Evolutionary conservation across 2,329 filamentous ascomycete genomes (phyloP), one percentile per base, ranked within the genome.

Genomic region (Ascocoryne sarcoides): DNA sequence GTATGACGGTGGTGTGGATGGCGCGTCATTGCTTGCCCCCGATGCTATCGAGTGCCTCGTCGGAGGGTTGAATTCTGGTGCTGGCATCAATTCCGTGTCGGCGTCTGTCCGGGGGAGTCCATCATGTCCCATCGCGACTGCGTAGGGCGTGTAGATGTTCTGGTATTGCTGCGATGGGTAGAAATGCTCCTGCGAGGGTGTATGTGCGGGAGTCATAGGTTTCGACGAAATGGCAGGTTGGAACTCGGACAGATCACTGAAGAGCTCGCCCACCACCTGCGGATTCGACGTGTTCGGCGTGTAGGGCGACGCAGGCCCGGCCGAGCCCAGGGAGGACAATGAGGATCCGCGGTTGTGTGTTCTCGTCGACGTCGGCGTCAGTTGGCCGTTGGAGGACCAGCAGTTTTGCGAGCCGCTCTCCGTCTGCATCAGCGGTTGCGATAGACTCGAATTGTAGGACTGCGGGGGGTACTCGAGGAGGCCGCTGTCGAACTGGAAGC

Each of bases 11-110:
- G 74, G 73, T 35, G 74, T 78, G 39, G 68, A 71, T 5, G 75
- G 76, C 63, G 74, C 78, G 62, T 79, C 75, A 65, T 71, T 69
- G 5, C 73, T 79, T 51, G 73, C 71, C 65, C 73, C 74, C 41
- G 74, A 76, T 48, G 71, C 67, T 62, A 74, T 71, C 42, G 74
- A 77, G 33, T 50, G 51, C 38, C 56, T 41, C 12, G 42, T 49
- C 41, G 49, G 48, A 26, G 49, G 46, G 30, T 42, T 47, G 37
- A 54, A 50, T 15, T 59, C 56, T 15, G 57, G 53, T 9, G 50
- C 48, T 46, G 54, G 47, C 52, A 60, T 54, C 45, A 57, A 23
- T 19, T 56, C 58, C 7, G 49, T 48, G 45, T 54, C 43, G 31
- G 45, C 47, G 36, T 42, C 35, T n/a, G 41, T 43, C 44, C 50